phyloP scores from a whole-genome alignment of 768 basidiomycete genomes.

The Sutorius australiensis region DNA sequence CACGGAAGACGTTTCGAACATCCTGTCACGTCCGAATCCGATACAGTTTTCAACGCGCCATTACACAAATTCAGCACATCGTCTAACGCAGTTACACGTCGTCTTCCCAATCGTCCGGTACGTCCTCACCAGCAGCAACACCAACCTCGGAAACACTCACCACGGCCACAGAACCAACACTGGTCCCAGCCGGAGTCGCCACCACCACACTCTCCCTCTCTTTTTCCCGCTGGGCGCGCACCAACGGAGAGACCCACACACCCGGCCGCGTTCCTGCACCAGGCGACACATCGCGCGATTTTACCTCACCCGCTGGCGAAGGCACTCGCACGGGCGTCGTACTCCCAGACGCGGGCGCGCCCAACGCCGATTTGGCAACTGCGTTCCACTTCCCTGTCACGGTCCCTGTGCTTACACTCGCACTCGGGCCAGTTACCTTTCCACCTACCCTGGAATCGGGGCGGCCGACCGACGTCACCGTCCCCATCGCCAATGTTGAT shows the following conservation, averaged over 20 bases:
- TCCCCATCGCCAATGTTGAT: constrained; percentile 17
- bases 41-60: too few species aligned
- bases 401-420: neutral
- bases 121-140: constrained; percentile 9
- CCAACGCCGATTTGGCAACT: constrained; percentile 16
- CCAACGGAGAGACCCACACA: constrained; percentile 22
- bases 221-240: constrained; percentile 14
- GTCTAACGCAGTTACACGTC: constrained; percentile 30
- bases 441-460: constrained; percentile 45
- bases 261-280: neutral
- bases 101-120: constrained; percentile 59
- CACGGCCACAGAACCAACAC: neutral
- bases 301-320: constrained; percentile 12
- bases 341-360: neutral
- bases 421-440: neutral
- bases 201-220: neutral
- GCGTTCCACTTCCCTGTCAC: constrained; percentile 13
- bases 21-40: too few species aligned
- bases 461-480: constrained; percentile 53
- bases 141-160: neutral
- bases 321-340: constrained; percentile 15
- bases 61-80: too few species aligned
- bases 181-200: neutral
- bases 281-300: constrained; percentile 9
- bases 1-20: too few species aligned